These are phyloP conservation scores for Ophiostoma sp. DNA, from an alignment of 2,329 filamentous ascomycete genomes.

Conservation along the genomic window DNA sequence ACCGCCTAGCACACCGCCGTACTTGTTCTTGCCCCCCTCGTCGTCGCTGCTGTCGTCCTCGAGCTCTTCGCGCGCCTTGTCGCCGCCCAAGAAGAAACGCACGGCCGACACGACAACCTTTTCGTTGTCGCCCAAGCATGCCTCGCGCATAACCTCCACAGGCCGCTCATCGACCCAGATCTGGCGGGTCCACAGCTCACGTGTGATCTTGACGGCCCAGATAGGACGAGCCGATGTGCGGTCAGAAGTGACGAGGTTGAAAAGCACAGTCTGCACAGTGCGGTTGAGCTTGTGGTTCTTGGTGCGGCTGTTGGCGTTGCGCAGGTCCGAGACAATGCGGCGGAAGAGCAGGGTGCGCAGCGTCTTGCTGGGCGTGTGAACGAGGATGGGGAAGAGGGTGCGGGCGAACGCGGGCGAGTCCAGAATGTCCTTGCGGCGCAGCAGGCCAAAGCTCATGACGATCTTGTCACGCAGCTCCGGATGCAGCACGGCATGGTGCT, in stretches of 20 bases:
- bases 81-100: constrained; percentile 91
- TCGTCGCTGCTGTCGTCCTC: constrained; percentile 88
- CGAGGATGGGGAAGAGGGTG: constrained; percentile 91
- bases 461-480: constrained; percentile 90
- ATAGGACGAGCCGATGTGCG: constrained; percentile 80
- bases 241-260: constrained; percentile 86
- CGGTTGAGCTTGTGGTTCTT: constrained; percentile 92
- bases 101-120: constrained; percentile 88
- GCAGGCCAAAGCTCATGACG: constrained; percentile 81
- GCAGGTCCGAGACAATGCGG: constrained; percentile 89
- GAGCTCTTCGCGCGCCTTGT: constrained; percentile 91
- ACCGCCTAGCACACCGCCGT: constrained; percentile 29
- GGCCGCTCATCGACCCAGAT: constrained; percentile 90
- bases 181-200: constrained; percentile 94
- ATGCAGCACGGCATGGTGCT: constrained; percentile 81
- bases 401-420: constrained; percentile 74
- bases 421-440: constrained; percentile 89
- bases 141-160: constrained; percentile 98
- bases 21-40: constrained; percentile 46
- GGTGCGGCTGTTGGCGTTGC: constrained; percentile 80
- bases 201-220: constrained; percentile 93
- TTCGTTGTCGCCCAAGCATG: constrained; percentile 82
- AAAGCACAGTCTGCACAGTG: constrained; percentile 88
- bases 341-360: constrained; percentile 78
- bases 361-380: constrained; percentile 84